Base-by-base conservation (phyloP, 805 yeast genomes). In the Priceomyces carsonii region DNA sequence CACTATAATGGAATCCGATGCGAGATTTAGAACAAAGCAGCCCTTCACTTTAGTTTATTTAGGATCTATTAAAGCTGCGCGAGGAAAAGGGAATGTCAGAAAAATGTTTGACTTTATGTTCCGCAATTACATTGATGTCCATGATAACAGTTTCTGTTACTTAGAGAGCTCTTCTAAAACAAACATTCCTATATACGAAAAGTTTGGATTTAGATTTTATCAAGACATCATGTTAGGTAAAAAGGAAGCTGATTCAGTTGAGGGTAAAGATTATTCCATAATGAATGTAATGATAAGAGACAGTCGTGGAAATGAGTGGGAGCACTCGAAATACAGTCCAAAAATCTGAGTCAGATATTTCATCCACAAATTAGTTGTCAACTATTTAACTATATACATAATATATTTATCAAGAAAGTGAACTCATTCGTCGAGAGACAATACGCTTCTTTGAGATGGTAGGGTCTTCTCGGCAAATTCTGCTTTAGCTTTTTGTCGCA, bases 71-170 rank as follows among this genome's bases (percentile, higher is more conserved):
- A 55, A 29, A 9, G 48, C 51, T 12, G 77, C 80, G 5, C 62
- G 79, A 44, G 82, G 82, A 22, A 76, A 76, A 48, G 82, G 82
- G 13, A 76, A 77, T 46, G 75, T 66, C 8, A 54, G 80, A 31
- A 63, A 63, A 17, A 57, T 75, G 50, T 69, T 77, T 44, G 72
- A 75, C 5, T 69, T 61, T 47, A 67, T 73, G 72, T 73, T 70
- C 45, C 49, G 55, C 21, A 61, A 68, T 35, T 61, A 68, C 50
- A 60, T 77, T 34, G 80, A 77, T 44, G 56, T 55, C 16, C 47
- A 48, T 7, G 61, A 60, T 9, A 50, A 61, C 39, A 52, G 62
- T 32, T 52, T 66, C n/a, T 50, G 73, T 3, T 77, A 77, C 44
- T 60, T 77, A 48, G 82, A 77, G 48, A 71, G 77, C 47, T 68